Evolutionary conservation across 805 yeast species (phyloP).

Genomic region (Candida ascalaphidarum): DNA sequence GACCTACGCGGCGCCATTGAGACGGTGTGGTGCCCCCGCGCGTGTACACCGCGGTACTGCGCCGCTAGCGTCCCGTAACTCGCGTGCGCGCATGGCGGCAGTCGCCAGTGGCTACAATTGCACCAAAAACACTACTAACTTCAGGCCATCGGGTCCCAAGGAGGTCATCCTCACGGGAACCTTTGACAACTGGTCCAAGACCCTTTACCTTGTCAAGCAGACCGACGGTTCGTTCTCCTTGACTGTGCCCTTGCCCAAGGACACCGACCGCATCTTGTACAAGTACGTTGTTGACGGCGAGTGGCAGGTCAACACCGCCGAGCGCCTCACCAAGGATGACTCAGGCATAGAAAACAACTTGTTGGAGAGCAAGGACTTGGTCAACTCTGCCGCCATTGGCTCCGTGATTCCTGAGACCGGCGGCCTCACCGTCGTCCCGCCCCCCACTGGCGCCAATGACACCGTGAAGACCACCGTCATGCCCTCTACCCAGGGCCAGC

Average conservation of each 20-base stretch:
- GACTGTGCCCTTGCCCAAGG: constrained; percentile 44
- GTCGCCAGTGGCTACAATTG: not conserved
- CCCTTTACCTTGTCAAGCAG: constrained; percentile 51
- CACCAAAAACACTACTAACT: constrained; percentile 15
- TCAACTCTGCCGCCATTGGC: constrained; percentile 8
- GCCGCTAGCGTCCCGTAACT: not conserved
- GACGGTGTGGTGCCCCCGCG: not conserved
- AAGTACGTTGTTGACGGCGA: constrained; percentile 66
- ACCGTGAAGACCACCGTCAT: constrained; percentile 31
- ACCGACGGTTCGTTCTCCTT: constrained; percentile 53
- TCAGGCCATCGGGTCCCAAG: constrained; percentile 36
- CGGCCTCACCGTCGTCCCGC: constrained; percentile 18
- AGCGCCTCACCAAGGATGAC: constrained; percentile 37
- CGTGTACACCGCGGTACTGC: not conserved
- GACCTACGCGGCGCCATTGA: too few relatives aligned
- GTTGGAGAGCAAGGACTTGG: constrained; percentile 29
- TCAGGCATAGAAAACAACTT: constrained; percentile 47
- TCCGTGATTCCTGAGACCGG: constrained; percentile 25
- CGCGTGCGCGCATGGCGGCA: too few relatives aligned
- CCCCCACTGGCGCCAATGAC: constrained; percentile 34
- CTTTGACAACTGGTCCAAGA: constrained; percentile 58
- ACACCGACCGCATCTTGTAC: constrained; percentile 32
- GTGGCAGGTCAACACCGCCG: constrained; percentile 40
- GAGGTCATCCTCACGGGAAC: constrained; percentile 62
- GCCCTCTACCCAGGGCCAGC: constrained; percentile 37